Percentiles rank a stretch among this genome's conserved stretches.
These are phyloP conservation scores for Iberis pinnata DNA, from an alignment of 345 rosid species.

Conservation along the genomic window DNA sequence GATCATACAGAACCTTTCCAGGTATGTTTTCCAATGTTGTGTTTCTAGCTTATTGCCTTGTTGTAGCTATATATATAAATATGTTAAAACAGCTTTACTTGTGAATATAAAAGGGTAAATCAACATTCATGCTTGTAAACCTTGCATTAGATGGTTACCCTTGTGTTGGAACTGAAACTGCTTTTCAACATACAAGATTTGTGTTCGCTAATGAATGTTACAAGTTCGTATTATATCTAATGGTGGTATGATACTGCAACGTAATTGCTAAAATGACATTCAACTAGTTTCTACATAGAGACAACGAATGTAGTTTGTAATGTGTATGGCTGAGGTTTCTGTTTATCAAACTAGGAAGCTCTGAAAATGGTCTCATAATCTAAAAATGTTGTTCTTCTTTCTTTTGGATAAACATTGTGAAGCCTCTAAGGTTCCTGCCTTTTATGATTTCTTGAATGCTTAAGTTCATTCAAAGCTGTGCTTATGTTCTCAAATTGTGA, in stretches of 20 bases:
- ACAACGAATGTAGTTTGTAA: not conserved
- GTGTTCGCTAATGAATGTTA: not conserved
- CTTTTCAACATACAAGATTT: not conserved
- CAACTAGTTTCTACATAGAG: not conserved
- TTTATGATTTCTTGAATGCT: not conserved
- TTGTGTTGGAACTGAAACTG: not conserved
- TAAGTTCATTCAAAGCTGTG: not conserved
- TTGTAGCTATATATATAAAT: conserved; percentile 5
- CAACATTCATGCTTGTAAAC: conserved; percentile 7
- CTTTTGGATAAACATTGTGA: too few species aligned
- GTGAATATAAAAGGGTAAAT: too few species aligned
- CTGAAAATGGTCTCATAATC: too few species aligned
- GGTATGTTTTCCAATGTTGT: conserved; percentile 41
- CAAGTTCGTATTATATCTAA: not conserved
- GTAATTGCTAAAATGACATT: conserved; percentile 1
- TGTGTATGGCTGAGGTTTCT: conserved; percentile 1
- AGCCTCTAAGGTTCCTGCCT: not conserved
- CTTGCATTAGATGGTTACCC: not conserved
- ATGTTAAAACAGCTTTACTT: not conserved
- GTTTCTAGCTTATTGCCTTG: conserved; percentile 1
- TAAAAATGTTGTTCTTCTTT: too few species aligned
- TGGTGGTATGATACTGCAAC: not conserved
- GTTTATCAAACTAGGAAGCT: not conserved
- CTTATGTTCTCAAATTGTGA: not conserved
- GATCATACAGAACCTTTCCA: conserved; percentile 65